These are phyloP conservation scores for Cystofilobasidium ferigula DNA, from an alignment of 768 basidiomycete genomes.

Conservation along the genomic window DNA sequence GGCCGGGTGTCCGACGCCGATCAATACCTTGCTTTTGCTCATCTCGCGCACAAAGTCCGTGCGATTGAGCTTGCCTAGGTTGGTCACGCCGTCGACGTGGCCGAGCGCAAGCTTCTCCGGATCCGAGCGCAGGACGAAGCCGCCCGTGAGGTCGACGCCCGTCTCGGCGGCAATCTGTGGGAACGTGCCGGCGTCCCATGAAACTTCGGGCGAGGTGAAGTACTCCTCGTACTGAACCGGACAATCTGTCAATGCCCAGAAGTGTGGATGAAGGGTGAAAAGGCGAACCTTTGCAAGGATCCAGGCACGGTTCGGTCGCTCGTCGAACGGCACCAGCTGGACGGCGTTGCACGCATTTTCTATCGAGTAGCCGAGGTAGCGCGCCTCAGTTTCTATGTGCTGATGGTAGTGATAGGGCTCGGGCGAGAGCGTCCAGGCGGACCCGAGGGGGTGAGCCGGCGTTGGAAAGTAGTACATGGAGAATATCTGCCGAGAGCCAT, in stretches of 20 bases:
- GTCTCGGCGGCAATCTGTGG: background rate
- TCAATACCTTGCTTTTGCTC: conserved; percentile 20
- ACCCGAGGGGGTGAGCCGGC: conserved; percentile 21
- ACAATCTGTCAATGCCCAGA: background rate
- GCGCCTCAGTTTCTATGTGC: conserved; percentile 17
- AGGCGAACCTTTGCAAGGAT: conserved; percentile 20
- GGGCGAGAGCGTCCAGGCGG: conserved; percentile 23
- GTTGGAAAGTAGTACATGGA: conserved; percentile 25
- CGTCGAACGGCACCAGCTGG: conserved; percentile 2
- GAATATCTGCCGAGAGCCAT: conserved; percentile 5
- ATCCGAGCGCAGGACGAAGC: conserved; percentile 8
- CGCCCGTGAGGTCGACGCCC: conserved; percentile 9
- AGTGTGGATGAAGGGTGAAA: background rate
- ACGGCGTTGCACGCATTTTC: conserved; percentile 8
- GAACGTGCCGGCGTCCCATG: conserved; percentile 10
- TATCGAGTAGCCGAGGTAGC: conserved; percentile 24
- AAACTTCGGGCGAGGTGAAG: conserved; percentile 7
- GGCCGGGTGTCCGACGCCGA: conserved; percentile 23
- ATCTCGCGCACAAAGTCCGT: conserved; percentile 12
- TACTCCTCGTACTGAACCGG: conserved; percentile 15
- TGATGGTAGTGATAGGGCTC: conserved; percentile 20
- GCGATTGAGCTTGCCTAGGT: conserved; percentile 11
- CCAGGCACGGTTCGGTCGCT: conserved; percentile 16
- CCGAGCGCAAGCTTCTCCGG: background rate
- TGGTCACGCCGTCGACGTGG: conserved; percentile 17